Base-by-base conservation (phyloP, 2,329 filamentous ascomycete species). In the Fusarium cicatricum region DNA sequence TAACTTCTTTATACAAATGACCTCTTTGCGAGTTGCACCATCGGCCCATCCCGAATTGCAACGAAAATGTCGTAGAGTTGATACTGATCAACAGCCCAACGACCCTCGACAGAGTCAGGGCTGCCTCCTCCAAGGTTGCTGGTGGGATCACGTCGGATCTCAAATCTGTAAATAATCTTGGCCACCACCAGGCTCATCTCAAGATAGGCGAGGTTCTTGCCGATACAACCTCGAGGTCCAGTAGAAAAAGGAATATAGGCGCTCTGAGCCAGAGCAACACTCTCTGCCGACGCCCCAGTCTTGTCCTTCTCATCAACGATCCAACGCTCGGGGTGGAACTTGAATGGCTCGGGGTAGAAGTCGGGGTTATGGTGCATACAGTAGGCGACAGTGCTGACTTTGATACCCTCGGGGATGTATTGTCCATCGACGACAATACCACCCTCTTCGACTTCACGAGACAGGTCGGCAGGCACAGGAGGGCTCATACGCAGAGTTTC, bases 401-500 rank as follows among this genome's bases (percentile, higher is more conserved):
- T 52, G 15, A 60, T 44, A 5, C 60, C 55, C 21, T 56, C n/a
- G 1, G 60, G 59, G 5, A 64, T 46, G 26, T 62, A 51, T 12
- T 62, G 17, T 4, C 43, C 59, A n/a, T 63, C 59, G 2, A 63
- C 43, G 7, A 62, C 29, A 2, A 59, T 52, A 4, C 60, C 58
- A 9, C 60, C 60, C 17, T 62, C 29, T 16, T 50, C 16, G 11
- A 67, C 52, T 3, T 64, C 55, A 16, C 65, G 58, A 12, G 57
- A 49, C 15, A 67, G 52, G 17, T 63, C 58, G 1, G 51, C 51
- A 2, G 63, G 55, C 2, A 64, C 45, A 1, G 68, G 66, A 0
- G 68, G 69, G 1, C 56, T 65, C 36, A 70, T 41, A 2, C 69
- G 60, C 3, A 71, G 42, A 0, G 50, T 58, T 23, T 71, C 69